Percentiles rank a stretch among this genome's conserved stretches.
phyloP scores from a whole-genome alignment of 2,329 filamentous ascomycete genomes.

The Aspergillus pseudotamarii region DNA sequence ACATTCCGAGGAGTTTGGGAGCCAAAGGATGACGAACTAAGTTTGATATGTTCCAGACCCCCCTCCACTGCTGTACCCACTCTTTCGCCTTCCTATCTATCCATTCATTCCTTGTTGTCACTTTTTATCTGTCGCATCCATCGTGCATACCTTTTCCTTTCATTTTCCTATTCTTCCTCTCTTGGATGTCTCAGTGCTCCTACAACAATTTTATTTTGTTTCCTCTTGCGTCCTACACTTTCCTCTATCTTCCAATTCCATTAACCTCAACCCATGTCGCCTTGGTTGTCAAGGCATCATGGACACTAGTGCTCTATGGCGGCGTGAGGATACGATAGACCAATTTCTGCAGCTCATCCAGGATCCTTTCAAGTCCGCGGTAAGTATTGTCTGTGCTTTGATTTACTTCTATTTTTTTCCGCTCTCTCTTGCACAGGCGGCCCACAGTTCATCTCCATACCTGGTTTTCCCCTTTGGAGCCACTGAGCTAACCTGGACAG shows the following conservation, averaged over 20 bases:
- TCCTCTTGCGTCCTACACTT: conserved; percentile 1
- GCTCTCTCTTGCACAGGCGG: neutral
- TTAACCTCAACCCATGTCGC: conserved; percentile 18
- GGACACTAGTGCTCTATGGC: conserved; percentile 28
- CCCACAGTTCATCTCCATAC: neutral
- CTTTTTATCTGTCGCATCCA: conserved; percentile 10
- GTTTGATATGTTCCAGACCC: conserved; percentile 16
- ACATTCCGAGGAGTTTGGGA: neutral
- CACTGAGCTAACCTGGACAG: conserved; percentile 37
- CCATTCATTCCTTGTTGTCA: neutral
- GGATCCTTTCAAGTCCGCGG: conserved; percentile 48
- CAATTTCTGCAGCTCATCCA: conserved; percentile 48
- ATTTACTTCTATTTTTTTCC: neutral
- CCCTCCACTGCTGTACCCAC: conserved; percentile 10
- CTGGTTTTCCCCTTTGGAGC: neutral
- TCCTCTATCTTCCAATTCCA: conserved; percentile 11
- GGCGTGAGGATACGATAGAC: conserved; percentile 32
- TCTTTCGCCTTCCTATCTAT: conserved; percentile 4
- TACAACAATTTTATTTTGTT: neutral
- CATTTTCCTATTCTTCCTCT: conserved; percentile 1
- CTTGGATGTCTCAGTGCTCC: neutral
- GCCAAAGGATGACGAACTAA: conserved; percentile 1
- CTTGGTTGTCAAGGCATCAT: conserved; percentile 25
- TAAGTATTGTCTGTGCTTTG: conserved; percentile 28
- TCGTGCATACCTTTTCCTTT: conserved; percentile 4